A percentile compares a stretch with the other conserved stretches of the same genome.
These are phyloP conservation scores for Aspergillus viridinutans DNA, from an alignment of 2,329 filamentous ascomycete species.

Conservation along the genomic window DNA sequence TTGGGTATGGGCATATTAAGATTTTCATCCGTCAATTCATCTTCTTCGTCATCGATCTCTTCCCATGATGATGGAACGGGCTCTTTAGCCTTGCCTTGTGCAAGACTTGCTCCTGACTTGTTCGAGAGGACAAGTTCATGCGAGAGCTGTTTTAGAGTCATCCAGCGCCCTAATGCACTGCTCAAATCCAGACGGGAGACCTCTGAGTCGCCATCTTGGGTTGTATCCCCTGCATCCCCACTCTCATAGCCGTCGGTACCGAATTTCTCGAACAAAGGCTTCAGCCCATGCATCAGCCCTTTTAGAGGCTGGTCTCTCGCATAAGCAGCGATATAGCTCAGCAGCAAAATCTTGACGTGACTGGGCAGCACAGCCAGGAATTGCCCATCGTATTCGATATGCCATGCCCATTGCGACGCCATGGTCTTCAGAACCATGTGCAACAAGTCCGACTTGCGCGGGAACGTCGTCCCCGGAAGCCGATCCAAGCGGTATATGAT, in stretches of 20 bases:
- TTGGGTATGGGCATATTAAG: slow-evolving; percentile 12
- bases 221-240: slow-evolving; percentile 17
- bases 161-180: slow-evolving; percentile 45
- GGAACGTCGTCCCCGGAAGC: slow-evolving; percentile 39
- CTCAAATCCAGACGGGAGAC: slow-evolving; percentile 52
- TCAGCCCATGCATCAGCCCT: slow-evolving; percentile 42
- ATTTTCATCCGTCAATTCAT: background rate
- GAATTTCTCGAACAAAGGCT: slow-evolving; percentile 43
- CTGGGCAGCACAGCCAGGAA: slow-evolving; percentile 51
- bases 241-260: slow-evolving; percentile 3
- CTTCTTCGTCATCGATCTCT: slow-evolving; percentile 19
- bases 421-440: slow-evolving; percentile 52
- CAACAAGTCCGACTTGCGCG: slow-evolving; percentile 41
- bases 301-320: slow-evolving; percentile 39
- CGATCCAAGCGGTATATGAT: slow-evolving; percentile 32
- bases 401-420: slow-evolving; percentile 53
- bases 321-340: slow-evolving; percentile 55
- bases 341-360: slow-evolving; percentile 48
- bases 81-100: slow-evolving; percentile 7
- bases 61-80: slow-evolving; percentile 41
- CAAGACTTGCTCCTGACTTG: slow-evolving; percentile 2
- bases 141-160: slow-evolving; percentile 47
- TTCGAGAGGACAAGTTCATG: slow-evolving; percentile 38
- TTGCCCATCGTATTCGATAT: slow-evolving; percentile 54
- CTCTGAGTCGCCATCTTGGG: slow-evolving; percentile 34